These are phyloP conservation scores for Diplosphaera chodatii DNA, from an alignment of 139 green algal species.

Conservation along the genomic window DNA sequence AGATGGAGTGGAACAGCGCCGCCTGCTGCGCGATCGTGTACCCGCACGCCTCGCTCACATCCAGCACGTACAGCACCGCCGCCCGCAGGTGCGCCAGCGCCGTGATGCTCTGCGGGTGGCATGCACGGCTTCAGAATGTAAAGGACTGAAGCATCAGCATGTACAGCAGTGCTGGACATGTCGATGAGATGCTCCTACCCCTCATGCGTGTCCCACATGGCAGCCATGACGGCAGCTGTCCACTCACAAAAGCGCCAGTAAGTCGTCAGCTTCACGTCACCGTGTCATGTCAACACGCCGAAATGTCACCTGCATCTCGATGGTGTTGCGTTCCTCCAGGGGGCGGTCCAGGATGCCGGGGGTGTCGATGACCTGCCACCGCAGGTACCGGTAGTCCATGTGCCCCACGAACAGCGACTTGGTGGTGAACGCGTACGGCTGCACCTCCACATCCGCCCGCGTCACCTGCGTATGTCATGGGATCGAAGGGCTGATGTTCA, in stretches of 20 bases:
- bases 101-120: too few species aligned
- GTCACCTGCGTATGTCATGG: constrained; percentile 44
- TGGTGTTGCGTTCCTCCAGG: background rate
- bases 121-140: too few species aligned
- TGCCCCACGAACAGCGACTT: constrained; percentile 97
- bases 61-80: constrained; percentile 93
- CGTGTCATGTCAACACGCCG: background rate
- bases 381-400: constrained; percentile 98
- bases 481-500: background rate
- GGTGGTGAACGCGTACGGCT: constrained; percentile 96
- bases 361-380: constrained; percentile 69
- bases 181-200: background rate
- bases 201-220: background rate
- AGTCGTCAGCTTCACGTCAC: too few species aligned
- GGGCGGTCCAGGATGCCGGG: background rate
- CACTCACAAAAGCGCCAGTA: too few species aligned
- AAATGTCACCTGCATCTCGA: background rate
- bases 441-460: constrained; percentile 96
- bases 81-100: constrained; percentile 91
- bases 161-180: too few species aligned
- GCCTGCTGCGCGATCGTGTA: constrained; percentile 93
- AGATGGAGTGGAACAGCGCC: constrained; percentile 95
- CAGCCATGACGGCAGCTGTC: background rate
- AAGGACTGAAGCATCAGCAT: too few species aligned
- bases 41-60: constrained; percentile 92